A percentile compares a stretch with the other conserved stretches of the same genome.
Conservation (phyloP, 495 filamentous ascomycete genomes). For the Xeromyces bisporus region DNA sequence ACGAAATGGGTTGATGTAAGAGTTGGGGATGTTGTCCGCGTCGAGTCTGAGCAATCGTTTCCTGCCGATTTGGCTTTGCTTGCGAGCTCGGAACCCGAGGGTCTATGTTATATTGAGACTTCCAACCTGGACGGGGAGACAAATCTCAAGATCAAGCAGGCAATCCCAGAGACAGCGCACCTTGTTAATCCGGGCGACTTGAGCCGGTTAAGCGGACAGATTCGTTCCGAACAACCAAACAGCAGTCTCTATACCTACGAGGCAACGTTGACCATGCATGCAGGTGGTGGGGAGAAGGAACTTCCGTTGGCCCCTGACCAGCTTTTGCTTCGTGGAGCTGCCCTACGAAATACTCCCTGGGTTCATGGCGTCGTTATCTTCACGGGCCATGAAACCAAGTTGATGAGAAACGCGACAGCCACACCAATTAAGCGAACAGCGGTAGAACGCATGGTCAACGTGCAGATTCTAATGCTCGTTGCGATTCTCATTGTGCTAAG, state of each 20-base stretch:
- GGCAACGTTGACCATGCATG: slow-evolving; percentile 82
- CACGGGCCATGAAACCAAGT: slow-evolving; percentile 95
- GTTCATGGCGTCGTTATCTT: slow-evolving; percentile 94
- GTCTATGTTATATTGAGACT: slow-evolving; percentile 97
- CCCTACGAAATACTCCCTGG: slow-evolving; percentile 93
- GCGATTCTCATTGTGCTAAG: slow-evolving; percentile 70
- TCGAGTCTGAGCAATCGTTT: slow-evolving; percentile 92
- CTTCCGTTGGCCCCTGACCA: slow-evolving; percentile 66
- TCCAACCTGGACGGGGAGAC: slow-evolving; percentile 97
- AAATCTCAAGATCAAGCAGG: slow-evolving; percentile 98
- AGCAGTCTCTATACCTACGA: slow-evolving; percentile 98
- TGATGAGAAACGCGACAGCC: slow-evolving; percentile 97
- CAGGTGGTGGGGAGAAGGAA: slow-evolving; percentile 92
- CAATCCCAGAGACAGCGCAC: slow-evolving; percentile 78
- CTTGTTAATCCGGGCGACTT: slow-evolving; percentile 78
- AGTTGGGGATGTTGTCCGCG: slow-evolving; percentile 86
- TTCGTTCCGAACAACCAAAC: slow-evolving; percentile 95
- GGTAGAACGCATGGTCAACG: slow-evolving; percentile 84
- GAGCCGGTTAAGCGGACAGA: slow-evolving; percentile 66
- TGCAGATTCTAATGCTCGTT: slow-evolving; percentile 80
- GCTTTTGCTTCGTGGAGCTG: slow-evolving; percentile 81
- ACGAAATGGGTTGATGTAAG: slow-evolving; percentile 85
- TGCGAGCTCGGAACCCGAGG: slow-evolving; percentile 92
- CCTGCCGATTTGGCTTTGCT: slow-evolving; percentile 86
- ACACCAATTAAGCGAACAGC: slow-evolving; percentile 95